phyloP scores from a whole-genome alignment of 1,284 basidiomycete genomes.

The Kalmanozyma brasiliensis region DNA sequence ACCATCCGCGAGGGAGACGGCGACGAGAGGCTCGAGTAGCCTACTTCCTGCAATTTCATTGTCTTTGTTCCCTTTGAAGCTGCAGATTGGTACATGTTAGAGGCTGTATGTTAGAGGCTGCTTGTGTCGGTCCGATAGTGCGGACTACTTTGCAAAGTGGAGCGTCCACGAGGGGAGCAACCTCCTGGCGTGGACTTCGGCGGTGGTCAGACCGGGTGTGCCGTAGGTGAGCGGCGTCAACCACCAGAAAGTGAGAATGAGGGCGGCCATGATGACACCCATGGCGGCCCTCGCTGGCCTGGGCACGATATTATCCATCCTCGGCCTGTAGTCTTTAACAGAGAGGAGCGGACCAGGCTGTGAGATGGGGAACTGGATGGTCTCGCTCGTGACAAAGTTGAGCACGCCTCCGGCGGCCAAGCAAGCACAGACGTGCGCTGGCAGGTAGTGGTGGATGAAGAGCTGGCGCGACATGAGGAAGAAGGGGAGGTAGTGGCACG shows the following conservation, averaged over 20 bases:
- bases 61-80: constrained; percentile 2
- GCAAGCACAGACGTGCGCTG: constrained; percentile 81
- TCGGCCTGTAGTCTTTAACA: constrained; percentile 16
- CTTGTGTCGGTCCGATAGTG: no score
- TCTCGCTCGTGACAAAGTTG: constrained; percentile 78
- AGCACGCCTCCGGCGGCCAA: constrained; percentile 90
- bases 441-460: constrained; percentile 93
- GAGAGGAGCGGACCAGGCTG: constrained; percentile 70
- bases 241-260: constrained; percentile 53
- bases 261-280: constrained; percentile 16
- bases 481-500: constrained; percentile 95
- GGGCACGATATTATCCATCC: constrained; percentile 43
- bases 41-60: constrained; percentile 7
- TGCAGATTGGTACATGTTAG: background rate
- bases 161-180: constrained; percentile 59
- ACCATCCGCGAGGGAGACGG: constrained; percentile 59
- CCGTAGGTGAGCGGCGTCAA: constrained; percentile 64
- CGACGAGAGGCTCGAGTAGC: constrained; percentile 51
- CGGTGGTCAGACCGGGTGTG: constrained; percentile 41
- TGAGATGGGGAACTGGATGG: constrained; percentile 92
- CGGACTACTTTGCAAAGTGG: constrained; percentile 49
- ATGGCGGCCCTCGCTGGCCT: constrained; percentile 19
- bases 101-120: no score
- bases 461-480: constrained; percentile 97
- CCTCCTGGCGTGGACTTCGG: constrained; percentile 40